Conservation (phyloP, 192 early-diverging fungal genomes). For the Coemansia umbellata region DNA sequence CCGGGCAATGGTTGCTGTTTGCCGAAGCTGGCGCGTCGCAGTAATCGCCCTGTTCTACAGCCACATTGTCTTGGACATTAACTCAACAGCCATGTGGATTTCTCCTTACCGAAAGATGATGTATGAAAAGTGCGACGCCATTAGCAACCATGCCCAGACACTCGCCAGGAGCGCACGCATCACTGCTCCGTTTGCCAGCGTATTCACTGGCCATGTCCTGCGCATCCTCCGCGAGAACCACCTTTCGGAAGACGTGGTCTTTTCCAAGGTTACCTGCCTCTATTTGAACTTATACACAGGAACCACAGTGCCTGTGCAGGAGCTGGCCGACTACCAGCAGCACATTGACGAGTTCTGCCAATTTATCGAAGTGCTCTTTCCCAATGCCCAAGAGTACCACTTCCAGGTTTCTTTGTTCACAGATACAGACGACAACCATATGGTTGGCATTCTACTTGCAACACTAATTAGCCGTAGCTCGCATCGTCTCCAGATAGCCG, state of each 20-base stretch:
- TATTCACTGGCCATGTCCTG: constrained; percentile 30
- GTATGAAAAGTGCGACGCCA: constrained; percentile 7
- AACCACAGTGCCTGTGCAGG: constrained; percentile 22
- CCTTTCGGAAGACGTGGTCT: constrained; percentile 12
- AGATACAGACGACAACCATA: constrained; percentile 42
- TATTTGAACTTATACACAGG: constrained; percentile 44
- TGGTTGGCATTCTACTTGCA: constrained; percentile 33
- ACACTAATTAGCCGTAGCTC: constrained; percentile 4
- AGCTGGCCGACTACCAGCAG: constrained; percentile 16
- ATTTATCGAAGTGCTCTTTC: constrained; percentile 22
- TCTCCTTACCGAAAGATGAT: constrained; percentile 25
- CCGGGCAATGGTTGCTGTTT: constrained; percentile 19
- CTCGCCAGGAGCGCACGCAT: constrained; percentile 32
- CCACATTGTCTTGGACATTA: constrained; percentile 34
- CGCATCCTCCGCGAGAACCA: constrained; percentile 17
- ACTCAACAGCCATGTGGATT: constrained; percentile 29
- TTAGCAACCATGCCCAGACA: constrained; percentile 19
- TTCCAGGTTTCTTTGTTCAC: constrained; percentile 38
- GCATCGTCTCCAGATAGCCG: constrained; percentile 7
- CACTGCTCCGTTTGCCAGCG: constrained; percentile 32
- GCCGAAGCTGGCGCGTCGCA: constrained; percentile 37
- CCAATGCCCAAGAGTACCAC: constrained; percentile 19
- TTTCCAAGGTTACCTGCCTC: constrained; percentile 18
- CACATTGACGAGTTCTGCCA: constrained; percentile 17
- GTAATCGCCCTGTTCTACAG: constrained; percentile 28